Percentiles rank a stretch among this genome's conserved stretches.
Conservation (phyloP, 1,284 basidiomycete genomes). For the Puccinia polysora region DNA sequence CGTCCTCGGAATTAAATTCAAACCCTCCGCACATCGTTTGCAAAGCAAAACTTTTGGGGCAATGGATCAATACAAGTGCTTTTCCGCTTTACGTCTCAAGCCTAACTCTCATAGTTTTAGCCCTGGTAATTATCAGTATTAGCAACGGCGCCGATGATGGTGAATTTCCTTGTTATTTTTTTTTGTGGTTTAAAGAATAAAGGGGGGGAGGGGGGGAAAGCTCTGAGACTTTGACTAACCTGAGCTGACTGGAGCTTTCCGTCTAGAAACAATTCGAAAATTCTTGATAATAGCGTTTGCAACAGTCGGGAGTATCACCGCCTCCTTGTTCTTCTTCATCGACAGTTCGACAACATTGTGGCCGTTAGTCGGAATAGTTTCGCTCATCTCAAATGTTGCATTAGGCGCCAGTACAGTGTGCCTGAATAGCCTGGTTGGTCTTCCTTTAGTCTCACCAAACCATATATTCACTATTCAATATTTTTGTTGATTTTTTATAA, state of each 20-base stretch:
- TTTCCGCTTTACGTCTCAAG: constrained; percentile 30
- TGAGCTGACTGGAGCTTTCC: neutral
- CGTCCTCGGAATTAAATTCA: neutral
- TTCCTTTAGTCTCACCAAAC: too few relatives aligned
- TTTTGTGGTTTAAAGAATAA: too few relatives aligned
- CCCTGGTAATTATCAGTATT: constrained; percentile 18
- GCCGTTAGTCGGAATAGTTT: neutral
- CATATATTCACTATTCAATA: neutral
- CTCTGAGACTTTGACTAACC: neutral
- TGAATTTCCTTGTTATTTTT: neutral
- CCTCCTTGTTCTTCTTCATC: constrained; percentile 13
- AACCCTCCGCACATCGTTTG: neutral
- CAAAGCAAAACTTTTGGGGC: constrained; percentile 10
- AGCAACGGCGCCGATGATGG: constrained; percentile 25
- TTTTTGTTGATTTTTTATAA: neutral
- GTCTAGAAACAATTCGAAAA: constrained; percentile 16
- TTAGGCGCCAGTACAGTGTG: constrained; percentile 20
- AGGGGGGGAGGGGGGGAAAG: too few relatives aligned
- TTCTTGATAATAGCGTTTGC: constrained; percentile 15
- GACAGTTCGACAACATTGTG: constrained; percentile 6
- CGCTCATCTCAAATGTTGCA: constrained; percentile 13
- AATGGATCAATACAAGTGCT: constrained; percentile 16
- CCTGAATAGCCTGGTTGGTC: constrained; percentile 28
- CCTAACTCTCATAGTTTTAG: neutral
- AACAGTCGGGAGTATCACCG: constrained; percentile 13